A percentile compares a stretch with the other conserved stretches of the same genome.
phyloP scores from a whole-genome alignment of 2,329 filamentous ascomycete species.

The Trichophyton mentagrophytes region DNA sequence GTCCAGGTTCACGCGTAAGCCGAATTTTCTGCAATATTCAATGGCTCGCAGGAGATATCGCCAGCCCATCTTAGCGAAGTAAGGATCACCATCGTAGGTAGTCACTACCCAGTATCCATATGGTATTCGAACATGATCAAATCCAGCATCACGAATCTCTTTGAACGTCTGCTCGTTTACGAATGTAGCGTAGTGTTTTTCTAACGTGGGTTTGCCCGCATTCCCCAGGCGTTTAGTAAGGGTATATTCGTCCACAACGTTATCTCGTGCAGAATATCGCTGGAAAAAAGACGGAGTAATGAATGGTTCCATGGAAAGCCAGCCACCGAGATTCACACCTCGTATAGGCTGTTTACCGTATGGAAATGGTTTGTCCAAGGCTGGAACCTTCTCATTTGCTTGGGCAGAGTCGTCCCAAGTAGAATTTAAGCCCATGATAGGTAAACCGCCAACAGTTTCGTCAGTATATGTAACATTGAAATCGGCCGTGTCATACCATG shows the following conservation, averaged over 20 bases:
- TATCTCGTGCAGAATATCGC: constrained; percentile 47
- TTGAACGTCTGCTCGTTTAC: constrained; percentile 72
- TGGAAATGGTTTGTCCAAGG: constrained; percentile 62
- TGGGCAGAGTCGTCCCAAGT: constrained; percentile 71
- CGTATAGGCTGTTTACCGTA: constrained; percentile 70
- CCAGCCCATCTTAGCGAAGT: constrained; percentile 77
- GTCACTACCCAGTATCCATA: constrained; percentile 91
- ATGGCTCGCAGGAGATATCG: constrained; percentile 84
- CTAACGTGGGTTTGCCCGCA: constrained; percentile 55
- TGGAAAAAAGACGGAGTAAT: constrained; percentile 87
- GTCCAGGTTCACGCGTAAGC: constrained; percentile 83
- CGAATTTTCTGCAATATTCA: constrained; percentile 86
- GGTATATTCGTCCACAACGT: constrained; percentile 78
- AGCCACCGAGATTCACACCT: constrained; percentile 86
- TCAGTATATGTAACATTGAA: constrained; percentile 94
- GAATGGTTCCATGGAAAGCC: constrained; percentile 87
- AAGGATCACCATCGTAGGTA: constrained; percentile 75
- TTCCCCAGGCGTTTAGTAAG: constrained; percentile 58
- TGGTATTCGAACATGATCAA: constrained; percentile 94
- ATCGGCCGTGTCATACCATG: constrained; percentile 77
- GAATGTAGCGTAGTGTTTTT: constrained; percentile 83
- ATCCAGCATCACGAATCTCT: constrained; percentile 72
- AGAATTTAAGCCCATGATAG: constrained; percentile 75
- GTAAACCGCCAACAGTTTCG: constrained; percentile 69
- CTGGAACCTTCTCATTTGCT: constrained; percentile 68